Evolutionary conservation across 148 eudicot species (phyloP), one percentile per base, ranked within the genome.

Genomic region (Vaccinium corymbosum): DNA sequence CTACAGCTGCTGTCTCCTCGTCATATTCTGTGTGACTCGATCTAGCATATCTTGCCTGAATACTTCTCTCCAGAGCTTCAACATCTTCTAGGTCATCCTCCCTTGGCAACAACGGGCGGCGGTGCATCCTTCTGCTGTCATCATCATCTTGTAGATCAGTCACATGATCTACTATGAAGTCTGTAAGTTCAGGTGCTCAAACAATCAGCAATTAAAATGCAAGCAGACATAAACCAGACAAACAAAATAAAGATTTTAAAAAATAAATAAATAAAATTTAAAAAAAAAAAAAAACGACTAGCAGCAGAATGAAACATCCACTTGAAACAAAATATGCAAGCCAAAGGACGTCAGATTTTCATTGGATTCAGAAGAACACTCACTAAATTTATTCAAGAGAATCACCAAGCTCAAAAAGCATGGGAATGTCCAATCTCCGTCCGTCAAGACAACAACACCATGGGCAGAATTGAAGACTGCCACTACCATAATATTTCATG

Each of bases 1-100:
- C 99, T 22, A 94, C 99, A 82, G 94, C 95, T 50, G 98, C 91
- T 29, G 97, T 90, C 87, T 96, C 99, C 77, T 96, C 98, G 71
- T 93, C 94, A 85, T 92, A 93, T 76, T 96, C 99, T n/a, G 90
- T 83, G 84, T 90, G 90, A 81, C 83, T 89, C 80, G 89, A 86
- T 82, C 91, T 90, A 25, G 93, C 91, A 88, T 91, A 96, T 82
- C 97, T 89, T 84, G 88, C 90, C 80, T 90, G 91, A 86, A 96
- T 84, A 61, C 90, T 87, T 86, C 93, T 90, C 84, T 91, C 93
- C n/a, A 96, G 91, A 46, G 88, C 95, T 76, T 94, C 99, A 85
- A 94, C 87, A 89, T 96, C 99, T 80, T 93, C 98, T 87, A 92
- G 91, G 17, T 93, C 94, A 68, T 96, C 98, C 85, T 96, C 98